phyloP scores from a whole-genome alignment of 257 asterid genomes.

The Osmanthus fragrans region DNA sequence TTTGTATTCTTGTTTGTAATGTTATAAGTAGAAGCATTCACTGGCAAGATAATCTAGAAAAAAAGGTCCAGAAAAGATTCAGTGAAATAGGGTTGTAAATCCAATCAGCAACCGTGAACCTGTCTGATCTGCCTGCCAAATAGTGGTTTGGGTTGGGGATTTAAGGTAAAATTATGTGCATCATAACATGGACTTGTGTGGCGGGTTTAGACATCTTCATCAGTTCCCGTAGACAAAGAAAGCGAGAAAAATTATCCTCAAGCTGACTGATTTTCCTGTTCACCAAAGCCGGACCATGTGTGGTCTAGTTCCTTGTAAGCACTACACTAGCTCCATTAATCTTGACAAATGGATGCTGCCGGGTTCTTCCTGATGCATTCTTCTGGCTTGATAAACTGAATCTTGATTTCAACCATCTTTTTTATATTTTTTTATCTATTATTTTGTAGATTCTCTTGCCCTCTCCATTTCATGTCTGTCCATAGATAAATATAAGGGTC shows the following conservation, averaged over 20 bases:
- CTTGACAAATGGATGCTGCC: neutral
- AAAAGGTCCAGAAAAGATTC: neutral
- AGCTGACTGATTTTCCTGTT: neutral
- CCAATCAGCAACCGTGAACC: neutral
- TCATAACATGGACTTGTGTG: neutral
- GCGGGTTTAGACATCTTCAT: neutral
- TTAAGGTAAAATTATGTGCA: neutral
- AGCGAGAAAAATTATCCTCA: neutral
- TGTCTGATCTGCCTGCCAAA: neutral
- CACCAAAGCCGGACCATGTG: neutral
- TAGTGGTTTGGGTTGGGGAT: neutral
- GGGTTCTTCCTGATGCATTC: neutral
- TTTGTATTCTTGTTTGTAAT: neutral
- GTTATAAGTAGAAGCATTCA: neutral
- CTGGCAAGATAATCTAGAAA: neutral
- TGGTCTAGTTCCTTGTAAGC: neutral
- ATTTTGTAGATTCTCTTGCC: neutral
- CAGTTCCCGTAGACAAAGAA: neutral
- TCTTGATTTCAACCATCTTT: neutral
- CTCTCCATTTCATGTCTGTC: neutral
- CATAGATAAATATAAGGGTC: neutral
- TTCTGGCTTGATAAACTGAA: neutral
- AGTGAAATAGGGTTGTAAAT: neutral
- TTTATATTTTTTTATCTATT: neutral
- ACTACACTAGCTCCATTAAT: neutral